Percentiles rank a stretch among this genome's conserved stretches.
phyloP scores from a whole-genome alignment of 768 basidiomycete species.

The Auricularia auricula-judae region DNA sequence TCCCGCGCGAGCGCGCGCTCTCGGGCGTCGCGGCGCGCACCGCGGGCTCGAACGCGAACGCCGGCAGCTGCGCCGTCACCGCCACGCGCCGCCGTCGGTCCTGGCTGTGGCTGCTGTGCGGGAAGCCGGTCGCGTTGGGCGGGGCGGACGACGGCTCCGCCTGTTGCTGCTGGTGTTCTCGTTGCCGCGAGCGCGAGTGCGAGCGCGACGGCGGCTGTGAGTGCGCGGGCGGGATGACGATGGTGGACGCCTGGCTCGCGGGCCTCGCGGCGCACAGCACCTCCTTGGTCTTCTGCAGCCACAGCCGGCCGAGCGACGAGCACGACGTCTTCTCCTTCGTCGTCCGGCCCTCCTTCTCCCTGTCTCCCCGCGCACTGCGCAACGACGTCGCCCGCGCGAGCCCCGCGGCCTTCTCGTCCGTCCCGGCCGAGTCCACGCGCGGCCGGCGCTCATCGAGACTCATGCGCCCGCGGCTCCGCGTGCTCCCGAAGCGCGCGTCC shows the following conservation, averaged over 20 bases:
- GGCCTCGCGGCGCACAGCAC: neutral
- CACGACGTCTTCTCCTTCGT: neutral
- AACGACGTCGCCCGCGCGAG: neutral
- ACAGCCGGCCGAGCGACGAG: neutral
- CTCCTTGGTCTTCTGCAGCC: constrained; percentile 1
- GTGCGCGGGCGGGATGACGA: neutral
- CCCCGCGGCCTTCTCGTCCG: neutral
- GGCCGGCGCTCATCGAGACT: neutral
- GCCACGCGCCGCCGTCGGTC: neutral
- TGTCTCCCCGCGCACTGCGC: neutral
- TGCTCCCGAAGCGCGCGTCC: neutral
- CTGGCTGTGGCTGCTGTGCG: neutral
- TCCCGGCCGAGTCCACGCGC: neutral
- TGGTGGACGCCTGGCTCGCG: neutral
- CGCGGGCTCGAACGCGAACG: neutral
- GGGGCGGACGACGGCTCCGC: neutral
- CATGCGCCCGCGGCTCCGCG: neutral
- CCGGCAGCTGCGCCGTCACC: neutral
- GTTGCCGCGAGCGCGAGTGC: too few relatives aligned
- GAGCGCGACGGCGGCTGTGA: neutral
- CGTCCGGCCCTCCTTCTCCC: neutral
- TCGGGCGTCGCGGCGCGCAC: neutral
- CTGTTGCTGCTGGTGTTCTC: too few relatives aligned
- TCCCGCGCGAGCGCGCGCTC: neutral
- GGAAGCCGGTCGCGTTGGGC: neutral